A percentile compares a stretch with the other conserved stretches of the same genome.
These are phyloP conservation scores for Polyporus arcularius DNA, from an alignment of 768 basidiomycete species.

Conservation along the genomic window DNA sequence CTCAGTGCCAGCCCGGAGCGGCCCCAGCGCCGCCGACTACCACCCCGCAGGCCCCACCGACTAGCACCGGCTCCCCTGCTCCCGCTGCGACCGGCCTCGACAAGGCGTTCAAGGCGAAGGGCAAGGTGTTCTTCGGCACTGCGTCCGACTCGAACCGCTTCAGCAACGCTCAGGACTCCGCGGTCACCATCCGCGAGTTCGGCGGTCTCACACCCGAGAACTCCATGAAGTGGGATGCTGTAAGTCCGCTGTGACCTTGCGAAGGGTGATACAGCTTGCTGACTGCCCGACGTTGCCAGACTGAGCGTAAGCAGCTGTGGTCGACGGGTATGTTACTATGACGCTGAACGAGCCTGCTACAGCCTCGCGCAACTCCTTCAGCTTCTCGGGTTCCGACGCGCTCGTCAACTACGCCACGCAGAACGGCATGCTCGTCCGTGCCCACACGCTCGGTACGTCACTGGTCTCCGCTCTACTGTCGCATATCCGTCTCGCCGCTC, in stretches of 20 bases:
- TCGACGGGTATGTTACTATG: background rate
- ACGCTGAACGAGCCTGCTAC: background rate
- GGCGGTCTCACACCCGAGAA: conserved; percentile 37
- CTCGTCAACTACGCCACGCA: conserved; percentile 33
- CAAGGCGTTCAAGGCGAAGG: conserved; percentile 26
- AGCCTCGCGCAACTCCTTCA: conserved; percentile 31
- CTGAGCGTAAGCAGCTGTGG: conserved; percentile 24
- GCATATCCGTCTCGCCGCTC: background rate
- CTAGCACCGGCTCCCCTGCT: conserved; percentile 14
- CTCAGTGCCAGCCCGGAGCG: conserved; percentile 34
- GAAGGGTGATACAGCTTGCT: background rate
- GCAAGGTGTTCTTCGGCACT: conserved; percentile 33
- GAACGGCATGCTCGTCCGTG: conserved; percentile 32
- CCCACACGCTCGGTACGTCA: conserved; percentile 31
- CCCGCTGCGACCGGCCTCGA: conserved; percentile 28
- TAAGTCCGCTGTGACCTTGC: conserved; percentile 4
- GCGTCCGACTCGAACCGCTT: conserved; percentile 31
- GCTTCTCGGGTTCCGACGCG: conserved; percentile 31
- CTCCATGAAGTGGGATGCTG: conserved; percentile 36
- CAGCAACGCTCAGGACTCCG: conserved; percentile 27
- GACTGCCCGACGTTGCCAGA: conserved; percentile 8
- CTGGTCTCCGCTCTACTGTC: background rate
- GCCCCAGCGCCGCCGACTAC: conserved; percentile 2
- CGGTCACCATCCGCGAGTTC: conserved; percentile 30
- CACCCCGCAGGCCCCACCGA: conserved; percentile 10